phyloP scores from a whole-genome alignment of 148 eudicot genomes.

The Camellia granthamiana region DNA sequence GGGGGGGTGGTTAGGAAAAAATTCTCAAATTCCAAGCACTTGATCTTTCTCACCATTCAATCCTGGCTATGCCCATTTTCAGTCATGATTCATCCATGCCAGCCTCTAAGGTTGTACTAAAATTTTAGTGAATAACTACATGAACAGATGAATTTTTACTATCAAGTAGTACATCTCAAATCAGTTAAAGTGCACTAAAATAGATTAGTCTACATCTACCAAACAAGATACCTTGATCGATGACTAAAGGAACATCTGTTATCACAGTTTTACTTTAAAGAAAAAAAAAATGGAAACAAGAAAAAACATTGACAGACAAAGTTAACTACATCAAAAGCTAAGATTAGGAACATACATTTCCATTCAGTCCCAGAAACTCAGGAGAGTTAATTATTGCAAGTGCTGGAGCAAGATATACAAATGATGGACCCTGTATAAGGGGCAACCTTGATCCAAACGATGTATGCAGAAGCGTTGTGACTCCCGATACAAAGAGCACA shows the following conservation, averaged over 20 bases:
- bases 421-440: slow-evolving; percentile 93
- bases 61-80: background rate
- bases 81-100: background rate
- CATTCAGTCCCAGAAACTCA: slow-evolving; percentile 76
- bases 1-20: too few species aligned
- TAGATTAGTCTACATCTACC: background rate
- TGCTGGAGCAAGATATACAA: slow-evolving; percentile 89
- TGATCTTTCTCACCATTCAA: background rate
- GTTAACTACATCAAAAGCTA: background rate
- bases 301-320: background rate
- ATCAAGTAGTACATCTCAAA: background rate
- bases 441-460: slow-evolving; percentile 90
- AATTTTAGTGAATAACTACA: background rate
- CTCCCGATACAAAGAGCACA: slow-evolving; percentile 82
- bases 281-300: background rate
- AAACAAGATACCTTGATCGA: background rate
- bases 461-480: slow-evolving; percentile 84
- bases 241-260: background rate
- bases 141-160: background rate
- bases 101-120: background rate
- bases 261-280: background rate
- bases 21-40: background rate
- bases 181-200: background rate
- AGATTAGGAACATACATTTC: slow-evolving; percentile 57
- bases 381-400: slow-evolving; percentile 91